Conservation (phyloP, 129 eudicot genomes). For the Scalesia atractyloides region DNA sequence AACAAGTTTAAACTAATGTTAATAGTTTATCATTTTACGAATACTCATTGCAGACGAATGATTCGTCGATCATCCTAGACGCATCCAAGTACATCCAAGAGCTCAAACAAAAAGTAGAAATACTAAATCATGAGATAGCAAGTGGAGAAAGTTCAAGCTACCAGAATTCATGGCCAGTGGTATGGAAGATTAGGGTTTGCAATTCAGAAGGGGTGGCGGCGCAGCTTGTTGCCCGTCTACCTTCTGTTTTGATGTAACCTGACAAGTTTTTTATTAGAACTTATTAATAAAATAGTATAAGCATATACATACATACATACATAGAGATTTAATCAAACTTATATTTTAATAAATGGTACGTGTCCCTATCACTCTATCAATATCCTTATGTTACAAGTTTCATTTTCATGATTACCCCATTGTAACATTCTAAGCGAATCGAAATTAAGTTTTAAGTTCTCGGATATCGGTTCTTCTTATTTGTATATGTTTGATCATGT, state of each 20-base stretch:
- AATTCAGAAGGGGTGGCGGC: too few relatives aligned
- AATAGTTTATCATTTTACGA: background rate
- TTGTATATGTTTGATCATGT: background rate
- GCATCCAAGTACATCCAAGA: conserved; percentile 89
- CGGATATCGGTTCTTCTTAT: background rate
- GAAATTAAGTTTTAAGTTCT: background rate
- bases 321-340: background rate
- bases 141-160: conserved; percentile 41
- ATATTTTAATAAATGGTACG: background rate
- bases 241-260: too few relatives aligned
- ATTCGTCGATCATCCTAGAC: conserved; percentile 75
- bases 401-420: background rate
- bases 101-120: conserved; percentile 77
- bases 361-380: conserved; percentile 25
- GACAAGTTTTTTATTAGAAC: too few relatives aligned
- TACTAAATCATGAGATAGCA: conserved; percentile 64
- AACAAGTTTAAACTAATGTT: background rate
- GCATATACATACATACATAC: background rate
- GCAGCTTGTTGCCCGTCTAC: too few relatives aligned
- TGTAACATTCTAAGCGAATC: background rate
- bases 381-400: conserved; percentile 21
- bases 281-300: too few relatives aligned
- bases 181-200: too few relatives aligned
- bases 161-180: conserved; percentile 62
- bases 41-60: conserved; percentile 53